Conservation (phyloP, 108 stramenopile genomes). For the Nitzschia putrida region DNA sequence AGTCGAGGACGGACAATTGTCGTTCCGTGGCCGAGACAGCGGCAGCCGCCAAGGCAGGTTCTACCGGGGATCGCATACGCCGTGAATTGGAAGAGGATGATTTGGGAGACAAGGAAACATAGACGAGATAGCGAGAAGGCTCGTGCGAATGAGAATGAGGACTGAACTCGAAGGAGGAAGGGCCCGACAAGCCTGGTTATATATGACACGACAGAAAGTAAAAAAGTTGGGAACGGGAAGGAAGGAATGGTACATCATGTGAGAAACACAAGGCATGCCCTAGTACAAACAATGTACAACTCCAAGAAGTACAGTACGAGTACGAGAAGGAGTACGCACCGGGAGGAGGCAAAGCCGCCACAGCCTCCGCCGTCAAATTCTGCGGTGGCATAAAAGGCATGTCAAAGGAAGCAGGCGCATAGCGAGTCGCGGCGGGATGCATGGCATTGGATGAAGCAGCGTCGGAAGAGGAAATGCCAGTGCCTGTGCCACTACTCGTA, state of each 20-base stretch:
- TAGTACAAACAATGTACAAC: too few species aligned
- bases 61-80: conserved; percentile 19
- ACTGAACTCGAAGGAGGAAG: conserved; percentile 34
- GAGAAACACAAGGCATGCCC: too few species aligned
- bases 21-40: conserved; percentile 34
- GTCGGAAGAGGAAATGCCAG: not conserved
- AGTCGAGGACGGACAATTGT: conserved; percentile 37
- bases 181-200: conserved; percentile 35
- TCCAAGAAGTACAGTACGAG: not conserved
- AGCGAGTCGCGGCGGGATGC: not conserved
- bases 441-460: not conserved
- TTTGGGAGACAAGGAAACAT: conserved; percentile 34
- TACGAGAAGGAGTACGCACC: conserved; percentile 40
- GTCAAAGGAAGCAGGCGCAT: conserved; percentile 9
- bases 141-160: conserved; percentile 9
- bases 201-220: not conserved
- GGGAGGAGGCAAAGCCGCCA: conserved; percentile 62
- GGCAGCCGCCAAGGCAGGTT: conserved; percentile 25
- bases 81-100: conserved; percentile 22
- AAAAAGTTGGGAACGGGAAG: too few species aligned
- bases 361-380: conserved; percentile 59
- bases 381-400: conserved; percentile 37
- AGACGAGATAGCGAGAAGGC: conserved; percentile 32
- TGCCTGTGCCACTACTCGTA: too few species aligned
- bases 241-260: too few species aligned